These are phyloP conservation scores for Porodaedalea pini DNA, from an alignment of 1,284 basidiomycete species.

Conservation along the genomic window DNA sequence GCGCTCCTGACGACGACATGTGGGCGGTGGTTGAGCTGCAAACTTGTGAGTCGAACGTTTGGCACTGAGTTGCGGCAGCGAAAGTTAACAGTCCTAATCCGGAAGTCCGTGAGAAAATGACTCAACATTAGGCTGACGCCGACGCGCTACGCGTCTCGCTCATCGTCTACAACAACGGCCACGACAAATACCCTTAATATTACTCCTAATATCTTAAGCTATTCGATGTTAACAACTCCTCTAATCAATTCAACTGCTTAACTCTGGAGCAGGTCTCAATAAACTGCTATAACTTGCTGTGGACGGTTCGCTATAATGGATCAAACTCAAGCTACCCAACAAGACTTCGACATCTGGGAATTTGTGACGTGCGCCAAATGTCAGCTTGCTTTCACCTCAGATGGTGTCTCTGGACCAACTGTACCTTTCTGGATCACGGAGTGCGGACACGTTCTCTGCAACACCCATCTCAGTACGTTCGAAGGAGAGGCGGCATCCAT, in stretches of 20 bases:
- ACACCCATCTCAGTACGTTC: constrained; percentile 71
- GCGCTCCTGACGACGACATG: not conserved
- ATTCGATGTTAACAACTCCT: not conserved
- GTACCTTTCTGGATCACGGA: constrained; percentile 83
- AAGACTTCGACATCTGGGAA: constrained; percentile 67
- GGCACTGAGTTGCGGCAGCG: too few relatives aligned
- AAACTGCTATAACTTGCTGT: not conserved
- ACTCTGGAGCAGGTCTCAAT: not conserved
- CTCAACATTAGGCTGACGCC: too few relatives aligned
- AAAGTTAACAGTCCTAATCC: not conserved
- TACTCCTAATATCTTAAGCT: not conserved
- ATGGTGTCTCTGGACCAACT: constrained; percentile 43
- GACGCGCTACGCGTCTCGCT: too few relatives aligned
- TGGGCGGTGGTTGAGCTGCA: not conserved
- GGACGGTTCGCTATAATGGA: not conserved
- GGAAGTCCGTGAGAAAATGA: not conserved
- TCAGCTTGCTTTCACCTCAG: constrained; percentile 54
- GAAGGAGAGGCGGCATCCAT: not conserved
- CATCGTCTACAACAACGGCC: too few relatives aligned
- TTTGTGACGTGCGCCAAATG: constrained; percentile 69
- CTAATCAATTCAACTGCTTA: not conserved
- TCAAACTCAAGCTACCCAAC: constrained; percentile 4
- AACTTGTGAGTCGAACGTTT: not conserved
- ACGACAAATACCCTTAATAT: too few relatives aligned
- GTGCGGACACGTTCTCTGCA: constrained; percentile 79